phyloP scores from a whole-genome alignment of 176 grass and related monocot genomes.

The Hordeum vulgare region DNA sequence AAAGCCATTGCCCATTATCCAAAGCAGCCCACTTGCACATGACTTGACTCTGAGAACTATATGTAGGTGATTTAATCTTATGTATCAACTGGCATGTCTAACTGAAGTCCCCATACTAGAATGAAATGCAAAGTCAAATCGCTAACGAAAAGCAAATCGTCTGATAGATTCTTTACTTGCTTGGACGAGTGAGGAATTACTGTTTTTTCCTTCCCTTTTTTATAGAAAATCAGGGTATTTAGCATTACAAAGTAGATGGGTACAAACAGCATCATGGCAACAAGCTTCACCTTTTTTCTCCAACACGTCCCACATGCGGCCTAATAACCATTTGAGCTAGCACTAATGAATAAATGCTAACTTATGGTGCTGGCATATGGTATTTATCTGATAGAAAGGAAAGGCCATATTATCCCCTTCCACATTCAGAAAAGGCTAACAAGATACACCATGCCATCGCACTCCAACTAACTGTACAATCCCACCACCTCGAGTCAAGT shows the following conservation, averaged over 20 bases:
- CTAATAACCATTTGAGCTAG: not conserved
- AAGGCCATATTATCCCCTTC: not conserved
- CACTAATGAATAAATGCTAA: not conserved
- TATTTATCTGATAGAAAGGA: not conserved
- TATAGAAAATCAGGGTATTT: not conserved
- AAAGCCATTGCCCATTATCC: too few relatives aligned
- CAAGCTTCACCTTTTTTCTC: slow-evolving; percentile 5
- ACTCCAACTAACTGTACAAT: not conserved
- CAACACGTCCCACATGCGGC: not conserved
- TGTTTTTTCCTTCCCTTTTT: not conserved
- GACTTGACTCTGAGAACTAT: not conserved
- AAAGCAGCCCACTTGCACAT: too few relatives aligned
- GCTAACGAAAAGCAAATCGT: not conserved
- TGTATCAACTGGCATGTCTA: not conserved
- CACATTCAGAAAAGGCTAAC: not conserved
- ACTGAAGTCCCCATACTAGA: not conserved
- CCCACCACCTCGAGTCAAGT: not conserved
- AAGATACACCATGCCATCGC: not conserved
- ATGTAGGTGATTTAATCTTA: not conserved
- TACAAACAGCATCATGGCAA: not conserved
- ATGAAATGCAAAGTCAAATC: not conserved
- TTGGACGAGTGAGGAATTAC: not conserved
- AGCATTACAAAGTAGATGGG: not conserved
- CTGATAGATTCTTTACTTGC: not conserved
- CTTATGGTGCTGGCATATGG: not conserved